A percentile compares a stretch with the other conserved stretches of the same genome.
These are phyloP conservation scores for Nelumbo lutea DNA, from an alignment of 164 flowering plant genomes.

Conservation along the genomic window DNA sequence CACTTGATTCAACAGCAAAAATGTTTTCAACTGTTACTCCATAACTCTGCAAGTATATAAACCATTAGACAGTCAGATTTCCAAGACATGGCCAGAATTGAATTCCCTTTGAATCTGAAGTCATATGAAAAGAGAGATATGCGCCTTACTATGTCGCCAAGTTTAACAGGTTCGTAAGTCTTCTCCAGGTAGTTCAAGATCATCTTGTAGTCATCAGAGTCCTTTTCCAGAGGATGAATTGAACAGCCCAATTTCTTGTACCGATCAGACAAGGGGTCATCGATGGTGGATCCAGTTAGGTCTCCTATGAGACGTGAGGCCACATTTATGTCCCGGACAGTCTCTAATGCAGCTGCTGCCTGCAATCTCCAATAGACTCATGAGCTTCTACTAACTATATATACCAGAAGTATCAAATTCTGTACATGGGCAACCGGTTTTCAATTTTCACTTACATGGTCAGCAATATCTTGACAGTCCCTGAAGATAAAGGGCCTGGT, in stretches of 20 bases:
- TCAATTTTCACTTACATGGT: conserved; percentile 42
- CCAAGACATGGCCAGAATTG: no score
- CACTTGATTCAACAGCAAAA: conserved; percentile 49
- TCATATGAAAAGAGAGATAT: no score
- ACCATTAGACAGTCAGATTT: neutral
- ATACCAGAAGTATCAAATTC: no score
- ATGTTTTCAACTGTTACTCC: conserved; percentile 54
- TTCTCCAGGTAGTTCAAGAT: conserved; percentile 62
- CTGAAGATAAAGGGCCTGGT: conserved; percentile 60
- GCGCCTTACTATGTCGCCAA: conserved; percentile 53
- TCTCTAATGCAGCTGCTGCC: conserved; percentile 68
- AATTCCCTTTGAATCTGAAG: no score
- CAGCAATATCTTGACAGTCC: conserved; percentile 57
- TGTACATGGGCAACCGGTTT: neutral
- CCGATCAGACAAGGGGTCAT: conserved; percentile 60
- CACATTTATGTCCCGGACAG: conserved; percentile 49
- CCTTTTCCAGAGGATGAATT: conserved; percentile 45
- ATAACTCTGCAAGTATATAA: conserved; percentile 42
- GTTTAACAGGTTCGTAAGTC: conserved; percentile 69
- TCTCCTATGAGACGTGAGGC: conserved; percentile 78
- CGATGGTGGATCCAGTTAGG: conserved; percentile 61
- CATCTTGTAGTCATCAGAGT: conserved; percentile 73
- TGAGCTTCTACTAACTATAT: neutral
- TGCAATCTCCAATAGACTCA: conserved; percentile 12
- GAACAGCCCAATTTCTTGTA: conserved; percentile 58